phyloP scores from a whole-genome alignment of 2,329 filamentous ascomycete species.

The Pestalotiopsis sp. region DNA sequence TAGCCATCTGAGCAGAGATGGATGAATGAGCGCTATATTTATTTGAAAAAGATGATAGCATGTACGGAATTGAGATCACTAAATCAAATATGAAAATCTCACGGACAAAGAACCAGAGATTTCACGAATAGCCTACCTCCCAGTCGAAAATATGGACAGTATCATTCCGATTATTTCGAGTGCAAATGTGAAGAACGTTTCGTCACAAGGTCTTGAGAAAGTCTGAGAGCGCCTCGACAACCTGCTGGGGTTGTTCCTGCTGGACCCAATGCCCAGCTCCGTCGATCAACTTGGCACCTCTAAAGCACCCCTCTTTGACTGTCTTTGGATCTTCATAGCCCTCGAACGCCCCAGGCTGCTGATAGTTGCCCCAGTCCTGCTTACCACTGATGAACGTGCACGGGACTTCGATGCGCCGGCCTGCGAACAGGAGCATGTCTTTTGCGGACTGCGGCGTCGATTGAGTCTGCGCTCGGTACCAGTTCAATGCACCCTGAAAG shows the following conservation, averaged over 20 bases:
- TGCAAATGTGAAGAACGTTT: not conserved
- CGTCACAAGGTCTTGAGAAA: constrained; percentile 26
- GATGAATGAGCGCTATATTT: no score
- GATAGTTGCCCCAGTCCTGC: constrained; percentile 69
- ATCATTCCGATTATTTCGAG: not conserved
- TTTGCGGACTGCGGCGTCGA: constrained; percentile 41
- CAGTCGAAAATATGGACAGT: not conserved
- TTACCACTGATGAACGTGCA: constrained; percentile 63
- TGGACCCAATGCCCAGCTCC: constrained; percentile 72
- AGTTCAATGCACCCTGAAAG: constrained; percentile 69
- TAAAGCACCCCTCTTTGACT: constrained; percentile 51
- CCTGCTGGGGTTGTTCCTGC: constrained; percentile 63
- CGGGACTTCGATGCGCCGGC: constrained; percentile 63
- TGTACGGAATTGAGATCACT: no score
- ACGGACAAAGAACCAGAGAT: no score
- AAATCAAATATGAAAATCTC: not conserved
- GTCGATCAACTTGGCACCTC: constrained; percentile 54
- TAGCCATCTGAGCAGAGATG: no score
- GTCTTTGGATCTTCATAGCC: constrained; percentile 47
- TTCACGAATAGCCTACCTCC: not conserved
- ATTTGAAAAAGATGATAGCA: no score
- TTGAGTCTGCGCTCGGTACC: constrained; percentile 64
- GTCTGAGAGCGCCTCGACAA: constrained; percentile 31
- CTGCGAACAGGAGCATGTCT: constrained; percentile 62
- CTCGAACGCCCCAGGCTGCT: constrained; percentile 66